Base-by-base conservation (phyloP, 106 monocot genomes). In the Vanilla planifolia region DNA sequence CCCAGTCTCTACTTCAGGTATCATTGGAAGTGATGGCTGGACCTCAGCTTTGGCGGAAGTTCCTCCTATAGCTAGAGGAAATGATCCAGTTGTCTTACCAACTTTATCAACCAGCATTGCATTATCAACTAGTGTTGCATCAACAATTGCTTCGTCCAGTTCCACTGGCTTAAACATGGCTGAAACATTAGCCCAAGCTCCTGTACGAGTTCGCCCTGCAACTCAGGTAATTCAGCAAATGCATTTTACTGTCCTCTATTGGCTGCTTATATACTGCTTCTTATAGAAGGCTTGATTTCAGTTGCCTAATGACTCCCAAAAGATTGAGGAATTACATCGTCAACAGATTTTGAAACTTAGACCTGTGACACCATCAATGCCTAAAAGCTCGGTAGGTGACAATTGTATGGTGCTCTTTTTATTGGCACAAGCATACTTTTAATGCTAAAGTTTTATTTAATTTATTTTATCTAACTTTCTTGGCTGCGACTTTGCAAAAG, bases 161-260 rank as follows among this genome's bases (percentile, higher is more conserved):
- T n/a, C n/a, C n/a, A 75, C 67, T 17, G 76, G 90, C 17, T 77
- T 91, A 60, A 91, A 82, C 46, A 91, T 91, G 86, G 82, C 92
- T 28, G 83, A 83, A 59, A 60, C 92, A 67, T 66, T 92, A 70
- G 83, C 74, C 40, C 83, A 86, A 40, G 72, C 66, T 44, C 83
- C 83, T 16, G 57, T 58, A 50, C 70, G 74, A 10, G 65, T 59
- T 69, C 77, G 69, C 52, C 51, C 51, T 4, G 26, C 61, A 43
- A 67, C 74, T 5, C 80, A 87, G 80, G 92, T 87, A 51, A 67
- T 58, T 43, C 40, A 55, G 51, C 1, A 48, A 43, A 40, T 56
- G 10, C 9, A 27, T 34, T 48, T 23, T 48, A 29, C 62, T 50
- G 1, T 16, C 36, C 5, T 22, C 19, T 16, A 14, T 17, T 24